Evolutionary conservation across 1,284 basidiomycete genomes (phyloP).

Genomic region (Ustilago shanxiensis): DNA sequence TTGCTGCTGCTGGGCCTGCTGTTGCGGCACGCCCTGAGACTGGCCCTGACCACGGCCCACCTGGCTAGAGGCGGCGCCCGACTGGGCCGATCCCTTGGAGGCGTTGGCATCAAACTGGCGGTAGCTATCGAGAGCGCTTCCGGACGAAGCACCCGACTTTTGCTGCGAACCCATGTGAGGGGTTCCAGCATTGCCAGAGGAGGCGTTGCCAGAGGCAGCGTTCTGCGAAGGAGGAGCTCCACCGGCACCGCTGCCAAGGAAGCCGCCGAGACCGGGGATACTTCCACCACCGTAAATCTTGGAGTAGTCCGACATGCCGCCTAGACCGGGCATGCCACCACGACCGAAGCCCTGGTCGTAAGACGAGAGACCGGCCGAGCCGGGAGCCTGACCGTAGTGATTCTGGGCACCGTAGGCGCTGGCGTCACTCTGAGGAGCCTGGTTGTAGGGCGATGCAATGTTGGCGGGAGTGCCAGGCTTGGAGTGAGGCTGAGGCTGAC

Average conservation of each 20-base stretch:
- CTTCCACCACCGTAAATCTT: conserved; percentile 63
- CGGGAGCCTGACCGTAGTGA: conserved; percentile 58
- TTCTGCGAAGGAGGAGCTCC: conserved; percentile 52
- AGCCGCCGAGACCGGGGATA: conserved; percentile 59
- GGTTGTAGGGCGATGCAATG: conserved; percentile 65
- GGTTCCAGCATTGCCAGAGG: conserved; percentile 43
- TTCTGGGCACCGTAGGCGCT: conserved; percentile 58
- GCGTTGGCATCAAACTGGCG: conserved; percentile 52
- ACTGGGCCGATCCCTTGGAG: conserved; percentile 39
- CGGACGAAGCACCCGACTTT: conserved; percentile 46
- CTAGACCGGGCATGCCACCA: conserved; percentile 51
- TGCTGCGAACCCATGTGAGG: conserved; percentile 56
- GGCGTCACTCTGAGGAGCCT: conserved; percentile 50
- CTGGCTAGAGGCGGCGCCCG: conserved; percentile 33
- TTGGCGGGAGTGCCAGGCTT: conserved; percentile 65
- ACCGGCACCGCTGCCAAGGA: conserved; percentile 49
- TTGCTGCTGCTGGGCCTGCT: conserved; percentile 50
- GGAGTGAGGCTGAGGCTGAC: conserved; percentile 60
- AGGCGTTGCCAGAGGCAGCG: conserved; percentile 35
- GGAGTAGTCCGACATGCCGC: conserved; percentile 59
- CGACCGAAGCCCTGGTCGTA: conserved; percentile 67
- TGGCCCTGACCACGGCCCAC: conserved; percentile 46
- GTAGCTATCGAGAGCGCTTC: conserved; percentile 53
- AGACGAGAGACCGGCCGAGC: conserved; percentile 42
- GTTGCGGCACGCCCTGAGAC: conserved; percentile 43